These are phyloP conservation scores for Venturia asperata DNA, from an alignment of 2,329 filamentous ascomycete genomes.

Conservation along the genomic window DNA sequence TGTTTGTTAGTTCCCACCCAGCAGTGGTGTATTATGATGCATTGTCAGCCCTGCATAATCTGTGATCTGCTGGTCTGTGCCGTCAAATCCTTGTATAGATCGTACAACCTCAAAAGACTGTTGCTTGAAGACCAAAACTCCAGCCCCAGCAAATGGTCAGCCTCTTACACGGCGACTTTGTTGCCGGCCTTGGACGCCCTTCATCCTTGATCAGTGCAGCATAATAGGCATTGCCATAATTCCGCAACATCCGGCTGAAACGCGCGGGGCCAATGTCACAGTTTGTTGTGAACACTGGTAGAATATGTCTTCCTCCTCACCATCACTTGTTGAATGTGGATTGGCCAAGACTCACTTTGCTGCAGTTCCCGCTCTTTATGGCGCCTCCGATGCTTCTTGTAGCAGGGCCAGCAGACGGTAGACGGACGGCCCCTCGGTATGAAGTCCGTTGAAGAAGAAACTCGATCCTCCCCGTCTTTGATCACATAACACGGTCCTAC, in stretches of 20 bases:
- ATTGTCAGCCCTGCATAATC: conserved; percentile 2
- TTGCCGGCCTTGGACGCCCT: background rate
- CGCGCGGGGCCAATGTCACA: background rate
- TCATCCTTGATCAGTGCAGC: background rate
- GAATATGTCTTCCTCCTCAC: background rate
- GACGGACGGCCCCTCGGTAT: background rate
- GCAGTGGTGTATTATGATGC: background rate
- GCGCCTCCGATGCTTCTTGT: background rate
- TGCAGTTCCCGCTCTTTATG: background rate
- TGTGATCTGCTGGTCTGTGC: conserved; percentile 12
- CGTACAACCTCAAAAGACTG: background rate
- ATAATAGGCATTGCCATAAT: background rate
- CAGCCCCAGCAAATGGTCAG: background rate
- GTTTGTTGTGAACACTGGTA: background rate
- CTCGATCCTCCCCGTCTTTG: background rate
- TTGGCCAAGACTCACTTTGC: background rate
- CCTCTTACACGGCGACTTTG: background rate
- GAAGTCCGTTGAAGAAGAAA: background rate
- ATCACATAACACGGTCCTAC: background rate
- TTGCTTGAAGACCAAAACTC: background rate
- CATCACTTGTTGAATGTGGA: background rate
- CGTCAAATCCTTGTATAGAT: conserved; percentile 3
- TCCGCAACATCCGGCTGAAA: background rate
- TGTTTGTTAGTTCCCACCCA: background rate
- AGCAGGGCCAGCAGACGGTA: background rate